Evolutionary conservation across 2,329 filamentous ascomycete genomes (phyloP).

Genomic region (Fusarium domesticum): DNA sequence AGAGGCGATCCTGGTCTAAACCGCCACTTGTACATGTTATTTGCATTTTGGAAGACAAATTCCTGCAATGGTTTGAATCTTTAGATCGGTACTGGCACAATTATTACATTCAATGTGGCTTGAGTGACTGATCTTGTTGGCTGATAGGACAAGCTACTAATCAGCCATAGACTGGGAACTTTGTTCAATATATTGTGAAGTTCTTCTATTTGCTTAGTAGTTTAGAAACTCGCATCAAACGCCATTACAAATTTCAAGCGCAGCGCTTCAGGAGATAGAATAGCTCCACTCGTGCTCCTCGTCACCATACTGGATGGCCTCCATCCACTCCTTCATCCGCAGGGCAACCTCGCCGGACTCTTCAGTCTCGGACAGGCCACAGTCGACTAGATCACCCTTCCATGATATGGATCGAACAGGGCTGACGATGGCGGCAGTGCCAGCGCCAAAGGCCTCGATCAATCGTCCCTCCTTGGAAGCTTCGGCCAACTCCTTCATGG

Average conservation of each 20-base stretch:
- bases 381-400: conserved; percentile 76
- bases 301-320: conserved; percentile 91
- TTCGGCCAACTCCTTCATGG: conserved; percentile 80
- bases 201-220: background rate
- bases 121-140: background rate
- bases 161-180: background rate
- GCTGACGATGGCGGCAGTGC: conserved; percentile 90
- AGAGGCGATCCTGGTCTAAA: conserved; percentile 8
- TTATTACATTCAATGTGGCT: conserved; percentile 3
- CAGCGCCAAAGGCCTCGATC: conserved; percentile 89
- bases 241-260: conserved; percentile 2
- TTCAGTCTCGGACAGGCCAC: conserved; percentile 74
- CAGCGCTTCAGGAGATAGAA: conserved; percentile 21
- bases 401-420: conserved; percentile 88
- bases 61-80: conserved; percentile 32
- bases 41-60: conserved; percentile 31
- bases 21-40: conserved; percentile 33
- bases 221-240: background rate
- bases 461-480: conserved; percentile 81
- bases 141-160: background rate
- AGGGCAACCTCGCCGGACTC: conserved; percentile 85
- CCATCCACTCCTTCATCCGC: conserved; percentile 95
- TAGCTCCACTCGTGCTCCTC: conserved; percentile 90
- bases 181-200: background rate
- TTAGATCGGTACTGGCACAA: conserved; percentile 27